Conservation (phyloP, 441 rosid genomes). For the Dalechampia spathulata region DNA sequence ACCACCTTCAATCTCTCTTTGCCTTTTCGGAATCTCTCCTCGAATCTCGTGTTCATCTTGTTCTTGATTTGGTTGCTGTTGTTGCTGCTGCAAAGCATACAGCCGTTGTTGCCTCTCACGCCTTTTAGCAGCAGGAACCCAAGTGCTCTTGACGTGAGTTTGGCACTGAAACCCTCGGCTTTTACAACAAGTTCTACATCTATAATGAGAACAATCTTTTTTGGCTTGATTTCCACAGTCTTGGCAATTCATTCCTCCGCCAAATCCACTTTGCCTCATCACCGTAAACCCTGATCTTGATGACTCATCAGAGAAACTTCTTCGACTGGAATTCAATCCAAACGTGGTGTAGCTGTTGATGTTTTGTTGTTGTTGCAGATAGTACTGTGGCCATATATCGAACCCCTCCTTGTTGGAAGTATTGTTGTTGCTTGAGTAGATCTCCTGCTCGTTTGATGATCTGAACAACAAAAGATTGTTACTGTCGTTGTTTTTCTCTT, state of each 20-base stretch:
- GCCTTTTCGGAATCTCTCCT: constrained; percentile 54
- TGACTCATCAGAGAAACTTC: constrained; percentile 51
- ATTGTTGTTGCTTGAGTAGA: constrained; percentile 52
- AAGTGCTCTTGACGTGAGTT: constrained; percentile 92
- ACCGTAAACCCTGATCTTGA: constrained; percentile 47
- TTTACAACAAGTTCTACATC: constrained; percentile 95
- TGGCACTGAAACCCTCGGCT: constrained; percentile 95
- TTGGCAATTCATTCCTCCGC: constrained; percentile 70
- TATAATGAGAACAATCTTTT: constrained; percentile 69
- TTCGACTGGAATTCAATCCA: constrained; percentile 68
- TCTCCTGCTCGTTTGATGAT: constrained; percentile 54
- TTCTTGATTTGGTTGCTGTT: constrained; percentile 24
- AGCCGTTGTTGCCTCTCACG: constrained; percentile 80
- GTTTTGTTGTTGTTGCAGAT: constrained; percentile 50
- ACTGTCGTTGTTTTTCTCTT: constrained; percentile 33
- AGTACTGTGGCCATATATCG: constrained; percentile 83
- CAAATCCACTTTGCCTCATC: constrained; percentile 37
- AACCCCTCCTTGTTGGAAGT: constrained; percentile 38
- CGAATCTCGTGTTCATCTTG: constrained; percentile 22
- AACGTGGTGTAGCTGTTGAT: constrained; percentile 40
- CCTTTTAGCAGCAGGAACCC: constrained; percentile 96
- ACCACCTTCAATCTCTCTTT: constrained; percentile 45
- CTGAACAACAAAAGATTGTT: constrained; percentile 40
- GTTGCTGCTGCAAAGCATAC: constrained; percentile 35
- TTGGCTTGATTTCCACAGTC: constrained; percentile 99